These are phyloP conservation scores for Trypanosoma melophagium DNA, from an alignment of 208 protist species.

Conservation along the genomic window DNA sequence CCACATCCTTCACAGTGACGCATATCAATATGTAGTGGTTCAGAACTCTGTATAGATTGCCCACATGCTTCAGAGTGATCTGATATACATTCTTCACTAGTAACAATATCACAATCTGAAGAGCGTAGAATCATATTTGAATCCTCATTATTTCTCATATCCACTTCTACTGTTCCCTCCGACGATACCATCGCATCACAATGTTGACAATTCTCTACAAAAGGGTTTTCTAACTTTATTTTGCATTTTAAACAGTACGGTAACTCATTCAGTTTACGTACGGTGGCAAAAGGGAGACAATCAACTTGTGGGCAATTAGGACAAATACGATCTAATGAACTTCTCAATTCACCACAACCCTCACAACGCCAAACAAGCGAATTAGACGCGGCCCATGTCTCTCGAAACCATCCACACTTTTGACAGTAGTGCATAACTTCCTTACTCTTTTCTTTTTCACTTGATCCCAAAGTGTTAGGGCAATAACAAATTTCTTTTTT, in stretches of 20 bases:
- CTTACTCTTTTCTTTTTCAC: slow-evolving; percentile 19
- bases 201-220: slow-evolving; percentile 28
- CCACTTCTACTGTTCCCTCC: not conserved
- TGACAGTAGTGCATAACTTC: slow-evolving; percentile 42
- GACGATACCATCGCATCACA: slow-evolving; percentile 17
- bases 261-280: slow-evolving; percentile 16
- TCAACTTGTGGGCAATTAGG: slow-evolving; percentile 81
- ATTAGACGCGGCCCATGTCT: slow-evolving; percentile 39
- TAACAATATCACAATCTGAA: slow-evolving; percentile 18
- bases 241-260: slow-evolving; percentile 41
- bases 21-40: slow-evolving; percentile 16
- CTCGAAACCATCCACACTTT: slow-evolving; percentile 49
- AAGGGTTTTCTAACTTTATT: slow-evolving; percentile 38
- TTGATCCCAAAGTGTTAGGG: not conserved
- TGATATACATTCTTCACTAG: not conserved
- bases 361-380: slow-evolving; percentile 63
- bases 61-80: slow-evolving; percentile 12
- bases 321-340: slow-evolving; percentile 76
- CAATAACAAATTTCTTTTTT: too few species aligned
- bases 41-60: not conserved
- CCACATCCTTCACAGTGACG: slow-evolving; percentile 27
- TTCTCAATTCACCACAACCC: slow-evolving; percentile 63
- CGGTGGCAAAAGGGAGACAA: slow-evolving; percentile 55
- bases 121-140: slow-evolving; percentile 6
- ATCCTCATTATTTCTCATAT: not conserved